These are phyloP conservation scores for Chamaenerion angustifolium DNA, from an alignment of 345 rosid genomes.

Conservation along the genomic window DNA sequence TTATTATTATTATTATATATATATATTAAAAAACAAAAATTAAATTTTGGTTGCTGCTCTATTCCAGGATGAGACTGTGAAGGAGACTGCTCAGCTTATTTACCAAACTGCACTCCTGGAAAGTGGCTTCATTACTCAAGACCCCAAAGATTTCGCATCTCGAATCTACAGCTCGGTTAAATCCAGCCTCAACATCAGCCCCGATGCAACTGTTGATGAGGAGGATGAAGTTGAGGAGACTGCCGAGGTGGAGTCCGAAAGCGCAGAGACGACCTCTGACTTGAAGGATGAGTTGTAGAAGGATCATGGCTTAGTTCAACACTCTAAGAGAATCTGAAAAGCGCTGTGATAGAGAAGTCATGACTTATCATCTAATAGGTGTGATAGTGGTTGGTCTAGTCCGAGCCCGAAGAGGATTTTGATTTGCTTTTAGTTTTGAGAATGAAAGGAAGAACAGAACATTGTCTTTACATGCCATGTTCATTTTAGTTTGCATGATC, in stretches of 20 bases:
- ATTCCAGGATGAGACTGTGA: conserved; percentile 64
- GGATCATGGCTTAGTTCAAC: too few relatives aligned
- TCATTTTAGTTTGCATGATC: too few relatives aligned
- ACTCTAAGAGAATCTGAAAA: too few relatives aligned
- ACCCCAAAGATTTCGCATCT: conserved; percentile 85
- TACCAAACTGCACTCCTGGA: conserved; percentile 93
- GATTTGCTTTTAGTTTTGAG: too few relatives aligned
- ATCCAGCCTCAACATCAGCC: conserved; percentile 56
- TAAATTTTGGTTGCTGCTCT: not conserved
- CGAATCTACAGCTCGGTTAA: conserved; percentile 67
- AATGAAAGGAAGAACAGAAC: too few relatives aligned
- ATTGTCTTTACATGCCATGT: too few relatives aligned
- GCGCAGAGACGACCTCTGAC: conserved; percentile 15
- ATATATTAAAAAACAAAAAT: too few relatives aligned
- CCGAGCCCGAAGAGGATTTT: too few relatives aligned
- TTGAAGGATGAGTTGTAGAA: conserved; percentile 41
- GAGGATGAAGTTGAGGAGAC: conserved; percentile 55
- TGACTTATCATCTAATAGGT: too few relatives aligned
- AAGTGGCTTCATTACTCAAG: conserved; percentile 68
- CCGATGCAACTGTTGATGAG: conserved; percentile 68
- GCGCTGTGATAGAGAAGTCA: too few relatives aligned
- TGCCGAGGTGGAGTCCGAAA: conserved; percentile 24
- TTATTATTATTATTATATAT: too few relatives aligned
- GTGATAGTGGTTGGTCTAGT: too few relatives aligned
- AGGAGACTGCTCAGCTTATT: conserved; percentile 74